Conservation (phyloP, 2,329 filamentous ascomycete species). For the Salinomyces thailandicus region DNA sequence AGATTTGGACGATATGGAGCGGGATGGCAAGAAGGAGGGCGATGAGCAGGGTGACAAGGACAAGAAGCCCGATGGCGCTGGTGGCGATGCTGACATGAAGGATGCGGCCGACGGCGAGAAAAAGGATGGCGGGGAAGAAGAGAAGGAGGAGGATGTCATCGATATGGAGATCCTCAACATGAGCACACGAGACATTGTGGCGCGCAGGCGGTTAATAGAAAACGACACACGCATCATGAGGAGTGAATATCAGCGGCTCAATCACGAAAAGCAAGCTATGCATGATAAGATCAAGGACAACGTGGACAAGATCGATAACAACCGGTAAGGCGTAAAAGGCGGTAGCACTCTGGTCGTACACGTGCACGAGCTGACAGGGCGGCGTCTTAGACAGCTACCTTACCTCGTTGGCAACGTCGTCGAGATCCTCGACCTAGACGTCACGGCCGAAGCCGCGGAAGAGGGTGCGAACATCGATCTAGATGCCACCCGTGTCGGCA, state of each 20-base stretch:
- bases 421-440: constrained; percentile 91
- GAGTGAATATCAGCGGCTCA: constrained; percentile 87
- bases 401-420: constrained; percentile 98
- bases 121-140: constrained; percentile 48
- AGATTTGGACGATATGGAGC: constrained; percentile 82
- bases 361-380: not conserved
- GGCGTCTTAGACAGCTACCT: constrained; percentile 85
- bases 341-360: too few relatives aligned
- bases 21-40: constrained; percentile 63
- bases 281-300: constrained; percentile 99
- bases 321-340: constrained; percentile 63
- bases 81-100: constrained; percentile 79
- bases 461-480: constrained; percentile 98
- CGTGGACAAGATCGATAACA: constrained; percentile 97
- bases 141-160: constrained; percentile 59
- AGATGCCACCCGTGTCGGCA: constrained; percentile 90
- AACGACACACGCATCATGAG: constrained; percentile 98
- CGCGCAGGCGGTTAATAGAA: constrained; percentile 81
- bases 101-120: constrained; percentile 55
- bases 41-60: constrained; percentile 43
- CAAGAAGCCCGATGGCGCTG: constrained; percentile 43
- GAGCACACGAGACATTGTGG: constrained; percentile 89
- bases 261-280: constrained; percentile 93
- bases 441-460: constrained; percentile 88
- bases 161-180: constrained; percentile 89